These are phyloP conservation scores for Metarhizium robertsii DNA, from an alignment of 2,329 filamentous ascomycete genomes.

Conservation along the genomic window DNA sequence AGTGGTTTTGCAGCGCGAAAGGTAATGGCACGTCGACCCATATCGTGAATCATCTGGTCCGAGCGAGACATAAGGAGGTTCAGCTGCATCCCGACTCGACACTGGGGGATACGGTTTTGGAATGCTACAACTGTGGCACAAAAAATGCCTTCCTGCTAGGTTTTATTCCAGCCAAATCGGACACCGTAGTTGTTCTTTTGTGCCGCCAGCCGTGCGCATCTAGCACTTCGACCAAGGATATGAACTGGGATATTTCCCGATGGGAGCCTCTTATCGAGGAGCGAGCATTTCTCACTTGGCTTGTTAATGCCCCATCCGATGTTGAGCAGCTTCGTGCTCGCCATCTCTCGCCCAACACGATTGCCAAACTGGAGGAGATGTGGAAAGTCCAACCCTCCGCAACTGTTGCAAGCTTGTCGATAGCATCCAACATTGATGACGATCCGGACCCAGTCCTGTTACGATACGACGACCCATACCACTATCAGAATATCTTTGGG, in stretches of 20 bases:
- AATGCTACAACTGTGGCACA: constrained; percentile 99
- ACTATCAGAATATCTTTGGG: constrained; percentile 98
- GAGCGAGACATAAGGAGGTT: constrained; percentile 96
- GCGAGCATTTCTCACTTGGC: constrained; percentile 88
- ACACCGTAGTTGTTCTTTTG: constrained; percentile 92
- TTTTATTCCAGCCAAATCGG: constrained; percentile 97
- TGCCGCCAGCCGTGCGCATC: constrained; percentile 95
- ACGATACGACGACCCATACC: constrained; percentile 93
- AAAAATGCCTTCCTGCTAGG: constrained; percentile 97
- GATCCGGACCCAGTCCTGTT: constrained; percentile 88
- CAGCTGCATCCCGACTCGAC: constrained; percentile 90
- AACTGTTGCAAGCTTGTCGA: constrained; percentile 85
- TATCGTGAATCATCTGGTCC: constrained; percentile 95
- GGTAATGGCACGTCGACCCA: constrained; percentile 95
- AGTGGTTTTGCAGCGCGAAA: constrained; percentile 98
- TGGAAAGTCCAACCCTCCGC: constrained; percentile 94
- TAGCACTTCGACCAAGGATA: constrained; percentile 92
- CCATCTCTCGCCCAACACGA: constrained; percentile 87
- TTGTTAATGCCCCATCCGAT: constrained; percentile 80
- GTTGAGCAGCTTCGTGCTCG: constrained; percentile 92
- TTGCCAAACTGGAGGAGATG: constrained; percentile 92
- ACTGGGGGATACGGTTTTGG: constrained; percentile 88
- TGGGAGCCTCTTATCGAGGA: constrained; percentile 98
- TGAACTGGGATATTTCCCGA: constrained; percentile 98
- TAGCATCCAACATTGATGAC: constrained; percentile 84